Conservation (phyloP, 768 basidiomycete species). For the Russula olivacea region DNA sequence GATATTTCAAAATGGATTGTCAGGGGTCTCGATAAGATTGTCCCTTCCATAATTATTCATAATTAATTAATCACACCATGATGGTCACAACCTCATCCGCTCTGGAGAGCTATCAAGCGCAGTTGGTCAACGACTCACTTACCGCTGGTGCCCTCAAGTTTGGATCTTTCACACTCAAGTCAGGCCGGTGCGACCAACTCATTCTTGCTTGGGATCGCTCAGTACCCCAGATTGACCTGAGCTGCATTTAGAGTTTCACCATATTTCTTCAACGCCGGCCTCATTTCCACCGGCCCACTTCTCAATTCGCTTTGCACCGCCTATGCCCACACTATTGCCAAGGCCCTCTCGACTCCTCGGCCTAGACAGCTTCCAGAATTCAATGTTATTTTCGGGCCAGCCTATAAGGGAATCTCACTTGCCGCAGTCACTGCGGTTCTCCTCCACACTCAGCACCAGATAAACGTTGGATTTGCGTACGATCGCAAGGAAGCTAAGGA, state of each 20-base stretch:
- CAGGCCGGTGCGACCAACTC: slow-evolving; percentile 64
- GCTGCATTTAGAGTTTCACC: slow-evolving; percentile 56
- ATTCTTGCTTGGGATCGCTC: neutral
- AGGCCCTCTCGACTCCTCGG: slow-evolving; percentile 38
- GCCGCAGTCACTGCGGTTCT: slow-evolving; percentile 79
- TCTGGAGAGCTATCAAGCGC: slow-evolving; percentile 49
- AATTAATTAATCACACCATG: too few relatives aligned
- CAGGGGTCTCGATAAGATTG: neutral
- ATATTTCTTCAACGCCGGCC: slow-evolving; percentile 95
- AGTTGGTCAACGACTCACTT: slow-evolving; percentile 66
- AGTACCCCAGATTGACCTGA: slow-evolving; percentile 19
- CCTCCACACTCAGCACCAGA: slow-evolving; percentile 57
- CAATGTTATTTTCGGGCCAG: slow-evolving; percentile 91
- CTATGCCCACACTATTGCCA: slow-evolving; percentile 74
- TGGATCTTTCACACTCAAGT: slow-evolving; percentile 90
- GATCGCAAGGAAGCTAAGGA: slow-evolving; percentile 95
- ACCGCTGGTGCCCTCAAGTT: slow-evolving; percentile 75
- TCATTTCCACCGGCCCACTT: slow-evolving; percentile 78
- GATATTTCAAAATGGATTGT: neutral
- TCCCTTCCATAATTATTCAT: too few relatives aligned
- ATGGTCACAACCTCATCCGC: slow-evolving; percentile 13
- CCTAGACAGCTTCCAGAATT: slow-evolving; percentile 39
- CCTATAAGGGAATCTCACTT: slow-evolving; percentile 95
- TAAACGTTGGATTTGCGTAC: slow-evolving; percentile 77
- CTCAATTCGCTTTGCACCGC: slow-evolving; percentile 71